Base-by-base conservation (phyloP, 331 rosid species). In the Arachis monticola region DNA sequence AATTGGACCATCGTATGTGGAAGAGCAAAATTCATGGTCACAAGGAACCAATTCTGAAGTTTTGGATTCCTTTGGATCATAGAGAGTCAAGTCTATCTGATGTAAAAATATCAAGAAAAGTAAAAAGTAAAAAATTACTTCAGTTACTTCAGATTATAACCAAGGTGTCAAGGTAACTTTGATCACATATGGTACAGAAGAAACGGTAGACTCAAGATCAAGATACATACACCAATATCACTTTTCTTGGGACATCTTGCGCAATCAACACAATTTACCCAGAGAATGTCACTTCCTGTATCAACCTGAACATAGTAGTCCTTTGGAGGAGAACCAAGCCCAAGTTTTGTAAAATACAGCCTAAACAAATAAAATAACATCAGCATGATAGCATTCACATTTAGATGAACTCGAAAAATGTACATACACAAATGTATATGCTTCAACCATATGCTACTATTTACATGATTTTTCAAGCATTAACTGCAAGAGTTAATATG, bases 281-380 rank as follows among this genome's bases (percentile, higher is more conserved):
- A 95, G 7, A 95, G 71, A 82, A 90, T 73, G 84, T 95, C 99
- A 89, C 99, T 95, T 64, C 99, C 99, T 2, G 99, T 95, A 52
- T 95, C 99, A 67, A 95, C 98, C 85, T 95, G 99, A 80, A 95
- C 98, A 45, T 79, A 87, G 81, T 79, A 92, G 76, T 95, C 88
- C 71, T 74, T 85, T 70, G 91, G 51, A 80, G 99, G 99, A 80
- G 90, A 85, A 12, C 99, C 99, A 63, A 95, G 77, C 71, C 92
- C 92, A 67, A 95, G 76, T 85, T 82, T 95, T 2, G 99, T 82
- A 65, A 47, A 90, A 86, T 92, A 95, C 78, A 95, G 77, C 87
- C 99, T 95, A 80, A 82, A 77, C 84, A 85, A 67, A 56, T 72
- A 63, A 63, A 51, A 72, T 11, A 27, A 8, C n/a, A 48, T 35